Evolutionary conservation across 2,329 filamentous ascomycete genomes (phyloP), one percentile per base, ranked within the genome.

Genomic region (Penicillium sp.): DNA sequence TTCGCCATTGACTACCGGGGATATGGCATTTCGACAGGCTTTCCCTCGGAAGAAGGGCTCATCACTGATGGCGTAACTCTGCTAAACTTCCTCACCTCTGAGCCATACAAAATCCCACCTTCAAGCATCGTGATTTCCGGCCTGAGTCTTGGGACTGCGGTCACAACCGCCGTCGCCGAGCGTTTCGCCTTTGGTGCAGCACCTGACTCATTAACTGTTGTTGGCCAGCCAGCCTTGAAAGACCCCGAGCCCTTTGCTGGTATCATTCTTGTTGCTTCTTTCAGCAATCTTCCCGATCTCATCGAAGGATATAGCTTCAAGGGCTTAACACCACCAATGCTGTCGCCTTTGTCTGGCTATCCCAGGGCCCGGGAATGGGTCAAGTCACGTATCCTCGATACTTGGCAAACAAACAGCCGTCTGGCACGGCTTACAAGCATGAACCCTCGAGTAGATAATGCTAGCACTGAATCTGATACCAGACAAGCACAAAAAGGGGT

Each of bases 1-100:
- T 78, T 97, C n/a, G 84, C 90, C 40, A 85, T 96, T 65, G 91
- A 96, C 77, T 97, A 97, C 73, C 88, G 92, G 18, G 92, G 92
- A 6, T 97, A 90, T 64, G 92, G 91, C 0, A 81, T 83, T 40
- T 94, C 89, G 8, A 90, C 86, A 0, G 91, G 93, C n/a, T 76
- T 74, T 3, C 93, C 93, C 0, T 87, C 86, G 0, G 93, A 97
- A 74, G 75, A 81, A 35, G 93, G 93, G 0, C 75, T 97, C 7
- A 89, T 96, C 55, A 83, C 83, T 4, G 93, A 97, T 68, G 90
- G 87, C 16, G 78, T 88, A 3, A 80, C 90, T 0, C 75, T 90
- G 3, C 78, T 95, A 3, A 81, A 91, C 59, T 95, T 89, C 49
- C 65, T 78, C 12, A 77, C 74, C 3, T 71, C 74, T 9, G 61